Base-by-base conservation (phyloP, 2,329 filamentous ascomycete genomes). In the Talaromyces islandicus region DNA sequence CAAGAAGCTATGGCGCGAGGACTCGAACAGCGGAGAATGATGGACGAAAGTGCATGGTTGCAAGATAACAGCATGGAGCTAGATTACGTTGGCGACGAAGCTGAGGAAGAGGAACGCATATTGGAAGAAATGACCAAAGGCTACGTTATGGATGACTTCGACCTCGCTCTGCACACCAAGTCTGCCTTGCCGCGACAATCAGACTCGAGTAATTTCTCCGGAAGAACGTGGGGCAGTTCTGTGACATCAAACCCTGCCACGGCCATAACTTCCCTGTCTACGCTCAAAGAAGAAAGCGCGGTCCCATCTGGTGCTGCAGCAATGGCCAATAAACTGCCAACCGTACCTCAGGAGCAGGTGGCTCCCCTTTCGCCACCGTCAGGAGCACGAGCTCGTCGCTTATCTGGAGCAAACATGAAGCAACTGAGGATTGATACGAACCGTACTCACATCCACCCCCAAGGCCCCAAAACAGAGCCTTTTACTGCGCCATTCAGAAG, bases 401-500 rank as follows among this genome's bases (percentile, higher is more conserved):
- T 96, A 32, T 96, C 92, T 3, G 90, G 89, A 7, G 88, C 91
- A 67, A 91, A 90, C 67, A 78, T 84, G 14, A 92, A 90, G 71
- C 89, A 92, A 68, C 79, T 97, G 56, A 96, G 92, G 76, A 97
- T 97, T 59, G 91, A 97, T 73, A 97, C 92, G 11, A 77, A 76
- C 64, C 70, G 67, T 66, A 70, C 68, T 57, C 63, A 66, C 43
- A 35, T 68, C 46, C 60, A 66, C 56, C 63, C 65, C 54, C 65
- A 65, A 57, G 57, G 64, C 41, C 67, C 70, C 32, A 67, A 61
- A 24, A 67, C 69, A 38, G 69, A 69, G 17, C 68, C 69, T 51
- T 67, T 66, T n/a, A 64, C 71, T 24, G 67, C 66, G 24, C 63
- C 62, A 14, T 60, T 62, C 48, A 64, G 61, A 7, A 66, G 64